Conservation (phyloP, 441 rosid species). For the Omphalea diandra region DNA sequence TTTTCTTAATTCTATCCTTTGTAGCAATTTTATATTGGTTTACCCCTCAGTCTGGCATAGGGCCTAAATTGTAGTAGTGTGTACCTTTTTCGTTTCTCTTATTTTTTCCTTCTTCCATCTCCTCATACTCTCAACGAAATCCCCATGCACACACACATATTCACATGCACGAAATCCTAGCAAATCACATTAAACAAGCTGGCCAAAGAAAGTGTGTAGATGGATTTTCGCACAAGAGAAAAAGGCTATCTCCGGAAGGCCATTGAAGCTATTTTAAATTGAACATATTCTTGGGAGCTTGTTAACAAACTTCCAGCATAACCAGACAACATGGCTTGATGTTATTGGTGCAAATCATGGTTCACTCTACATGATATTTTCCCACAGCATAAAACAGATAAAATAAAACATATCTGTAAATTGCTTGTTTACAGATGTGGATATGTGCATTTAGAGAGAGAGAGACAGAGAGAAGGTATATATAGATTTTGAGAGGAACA, state of each 20-base stretch:
- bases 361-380: neutral
- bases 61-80: neutral
- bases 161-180: too few relatives aligned
- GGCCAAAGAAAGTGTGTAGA: neutral
- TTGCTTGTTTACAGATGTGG: neutral
- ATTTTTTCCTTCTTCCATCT: neutral
- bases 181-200: neutral
- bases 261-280: neutral
- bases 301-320: neutral
- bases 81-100: neutral
- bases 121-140: neutral
- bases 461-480: neutral
- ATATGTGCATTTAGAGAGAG: neutral
- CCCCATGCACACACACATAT: neutral
- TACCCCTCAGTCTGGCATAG: neutral
- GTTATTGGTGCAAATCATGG: too few relatives aligned
- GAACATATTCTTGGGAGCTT: neutral
- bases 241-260: neutral
- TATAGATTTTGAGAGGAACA: neutral
- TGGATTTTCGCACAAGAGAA: neutral
- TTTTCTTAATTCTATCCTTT: neutral
- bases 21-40: neutral
- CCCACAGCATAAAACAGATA: neutral
- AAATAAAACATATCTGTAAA: neutral
- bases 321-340: neutral